Conservation (phyloP, 108 stramenopile genomes). For the Cyclotella kingstonii region DNA sequence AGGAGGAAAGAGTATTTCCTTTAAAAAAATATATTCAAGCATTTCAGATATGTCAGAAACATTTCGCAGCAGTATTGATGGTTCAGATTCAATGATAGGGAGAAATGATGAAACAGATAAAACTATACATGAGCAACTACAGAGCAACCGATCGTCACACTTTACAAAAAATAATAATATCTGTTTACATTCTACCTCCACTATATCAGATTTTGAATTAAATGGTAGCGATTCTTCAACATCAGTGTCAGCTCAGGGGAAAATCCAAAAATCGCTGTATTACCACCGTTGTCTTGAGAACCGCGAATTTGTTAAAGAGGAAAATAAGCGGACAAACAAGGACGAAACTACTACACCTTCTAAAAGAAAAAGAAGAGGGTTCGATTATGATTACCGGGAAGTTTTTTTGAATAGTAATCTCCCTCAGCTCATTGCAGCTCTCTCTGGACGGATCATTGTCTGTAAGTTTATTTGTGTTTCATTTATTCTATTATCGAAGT, state of each 20-base stretch:
- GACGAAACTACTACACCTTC: background rate
- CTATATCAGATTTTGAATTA: slow-evolving; percentile 1
- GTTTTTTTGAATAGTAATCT: slow-evolving; percentile 74
- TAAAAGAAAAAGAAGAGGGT: slow-evolving; percentile 54
- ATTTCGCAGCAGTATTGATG: slow-evolving; percentile 51
- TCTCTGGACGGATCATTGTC: slow-evolving; percentile 71
- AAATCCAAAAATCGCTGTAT: slow-evolving; percentile 12
- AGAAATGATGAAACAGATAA: background rate
- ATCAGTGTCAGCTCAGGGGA: slow-evolving; percentile 57
- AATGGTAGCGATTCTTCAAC: slow-evolving; percentile 63
- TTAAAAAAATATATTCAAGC: slow-evolving; percentile 53
- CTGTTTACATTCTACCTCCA: slow-evolving; percentile 1
- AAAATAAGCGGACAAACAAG: background rate
- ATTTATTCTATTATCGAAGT: background rate
- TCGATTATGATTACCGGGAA: slow-evolving; percentile 73
- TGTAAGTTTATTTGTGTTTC: slow-evolving; percentile 35
- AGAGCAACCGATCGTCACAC: slow-evolving; percentile 13
- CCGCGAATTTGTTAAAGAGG: too few species aligned
- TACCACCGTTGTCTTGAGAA: too few species aligned
- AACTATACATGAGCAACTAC: background rate
- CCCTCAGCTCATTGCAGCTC: slow-evolving; percentile 78
- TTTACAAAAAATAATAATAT: slow-evolving; percentile 5
- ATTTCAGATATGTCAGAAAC: slow-evolving; percentile 76
- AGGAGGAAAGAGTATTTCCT: slow-evolving; percentile 47
- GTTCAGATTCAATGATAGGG: slow-evolving; percentile 18